A percentile compares a stretch with the other conserved stretches of the same genome.
Evolutionary conservation across 345 rosid species (phyloP).

Genomic region (Microcos paniculata): DNA sequence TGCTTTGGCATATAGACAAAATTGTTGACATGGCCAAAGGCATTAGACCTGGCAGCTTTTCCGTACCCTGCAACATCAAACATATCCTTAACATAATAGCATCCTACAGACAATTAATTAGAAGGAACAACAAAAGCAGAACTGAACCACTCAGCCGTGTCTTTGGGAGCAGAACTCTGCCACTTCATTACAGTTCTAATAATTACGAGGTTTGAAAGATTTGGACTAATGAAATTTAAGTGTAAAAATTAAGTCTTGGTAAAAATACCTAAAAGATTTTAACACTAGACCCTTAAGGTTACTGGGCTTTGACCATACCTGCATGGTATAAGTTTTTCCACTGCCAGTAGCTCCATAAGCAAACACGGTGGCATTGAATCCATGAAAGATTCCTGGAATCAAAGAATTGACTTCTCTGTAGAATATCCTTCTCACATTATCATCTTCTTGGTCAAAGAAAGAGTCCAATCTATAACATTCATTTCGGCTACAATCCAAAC

Average conservation of each 20-base stretch:
- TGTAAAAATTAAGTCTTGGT: background rate
- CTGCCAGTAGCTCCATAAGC: constrained; percentile 98
- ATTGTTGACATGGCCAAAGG: constrained; percentile 66
- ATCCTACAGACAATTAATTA: background rate
- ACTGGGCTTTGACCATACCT: constrained; percentile 37
- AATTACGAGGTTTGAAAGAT: background rate
- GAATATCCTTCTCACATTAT: constrained; percentile 61
- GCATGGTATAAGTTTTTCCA: constrained; percentile 95
- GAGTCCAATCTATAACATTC: constrained; percentile 81
- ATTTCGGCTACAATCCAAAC: constrained; percentile 47
- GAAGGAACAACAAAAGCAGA: constrained; percentile 1
- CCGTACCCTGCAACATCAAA: constrained; percentile 56
- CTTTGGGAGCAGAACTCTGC: background rate
- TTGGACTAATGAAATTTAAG: too few relatives aligned
- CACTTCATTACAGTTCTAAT: background rate
- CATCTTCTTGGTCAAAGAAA: constrained; percentile 65
- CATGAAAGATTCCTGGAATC: constrained; percentile 60
- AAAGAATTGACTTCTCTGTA: constrained; percentile 68
- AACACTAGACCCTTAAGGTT: too few relatives aligned
- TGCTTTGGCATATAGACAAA: constrained; percentile 50
- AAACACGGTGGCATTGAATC: constrained; percentile 76
- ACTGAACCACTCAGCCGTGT: background rate
- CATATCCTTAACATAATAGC: background rate
- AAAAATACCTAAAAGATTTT: background rate
- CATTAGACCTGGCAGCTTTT: constrained; percentile 68